A percentile compares a stretch with the other conserved stretches of the same genome.
phyloP scores from a whole-genome alignment of 768 basidiomycete genomes.

The Auricularia sp. region DNA sequence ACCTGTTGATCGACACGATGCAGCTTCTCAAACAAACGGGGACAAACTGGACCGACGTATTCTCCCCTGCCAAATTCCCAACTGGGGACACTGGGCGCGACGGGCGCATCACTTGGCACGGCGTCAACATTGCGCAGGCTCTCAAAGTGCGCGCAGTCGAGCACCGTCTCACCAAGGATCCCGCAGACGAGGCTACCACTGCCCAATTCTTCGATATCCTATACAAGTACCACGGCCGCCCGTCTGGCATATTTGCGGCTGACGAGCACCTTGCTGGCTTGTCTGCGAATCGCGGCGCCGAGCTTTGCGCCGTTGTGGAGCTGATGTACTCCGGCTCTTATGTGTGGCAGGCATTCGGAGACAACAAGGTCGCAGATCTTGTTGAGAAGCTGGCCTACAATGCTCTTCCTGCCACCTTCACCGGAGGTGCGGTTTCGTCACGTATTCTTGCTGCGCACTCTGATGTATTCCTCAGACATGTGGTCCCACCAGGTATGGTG shows the following conservation, averaged over 20 bases:
- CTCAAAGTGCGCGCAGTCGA: constrained; percentile 30
- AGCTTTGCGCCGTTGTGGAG: constrained; percentile 32
- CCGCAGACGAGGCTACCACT: background rate
- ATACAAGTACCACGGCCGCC: constrained; percentile 49
- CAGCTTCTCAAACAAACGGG: constrained; percentile 36
- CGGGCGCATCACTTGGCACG: background rate
- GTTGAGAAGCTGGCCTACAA: constrained; percentile 42
- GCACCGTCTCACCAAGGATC: background rate
- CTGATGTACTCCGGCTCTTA: constrained; percentile 34
- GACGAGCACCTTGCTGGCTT: constrained; percentile 49
- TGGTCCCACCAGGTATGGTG: constrained; percentile 35
- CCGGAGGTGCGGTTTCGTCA: constrained; percentile 25
- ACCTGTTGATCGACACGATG: constrained; percentile 43
- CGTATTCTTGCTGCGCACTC: background rate
- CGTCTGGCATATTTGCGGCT: constrained; percentile 45
- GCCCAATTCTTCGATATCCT: constrained; percentile 39
- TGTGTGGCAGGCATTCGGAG: constrained; percentile 45
- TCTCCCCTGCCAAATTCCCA: constrained; percentile 23
- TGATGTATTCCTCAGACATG: constrained; percentile 29
- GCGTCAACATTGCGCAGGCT: constrained; percentile 44
- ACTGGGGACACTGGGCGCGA: background rate
- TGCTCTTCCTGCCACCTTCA: constrained; percentile 38
- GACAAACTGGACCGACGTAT: constrained; percentile 46
- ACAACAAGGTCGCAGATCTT: constrained; percentile 42
- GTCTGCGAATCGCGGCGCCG: constrained; percentile 44